Percentiles rank a stretch among this genome's conserved stretches.
phyloP scores from a whole-genome alignment of 2,329 filamentous ascomycete species.

The Beauveria bassiana region DNA sequence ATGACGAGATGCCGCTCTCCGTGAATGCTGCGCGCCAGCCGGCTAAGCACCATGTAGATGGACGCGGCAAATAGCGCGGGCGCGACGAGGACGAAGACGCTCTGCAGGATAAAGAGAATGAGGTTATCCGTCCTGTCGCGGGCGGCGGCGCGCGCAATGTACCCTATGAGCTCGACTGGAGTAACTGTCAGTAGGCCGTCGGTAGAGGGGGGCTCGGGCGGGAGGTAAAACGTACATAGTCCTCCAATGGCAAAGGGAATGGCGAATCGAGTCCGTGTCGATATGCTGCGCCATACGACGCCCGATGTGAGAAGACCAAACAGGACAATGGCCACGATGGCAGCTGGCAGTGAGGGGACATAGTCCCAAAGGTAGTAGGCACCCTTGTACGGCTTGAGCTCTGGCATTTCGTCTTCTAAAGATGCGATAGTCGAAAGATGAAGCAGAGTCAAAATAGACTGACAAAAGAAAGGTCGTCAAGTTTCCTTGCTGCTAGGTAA shows the following conservation, averaged over 20 bases:
- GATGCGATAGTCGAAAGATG: no score
- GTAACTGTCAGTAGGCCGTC: neutral
- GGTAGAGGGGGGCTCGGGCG: neutral
- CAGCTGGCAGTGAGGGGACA: slow-evolving; percentile 36
- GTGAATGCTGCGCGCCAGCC: slow-evolving; percentile 32
- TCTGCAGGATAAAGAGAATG: slow-evolving; percentile 34
- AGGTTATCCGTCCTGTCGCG: slow-evolving; percentile 23
- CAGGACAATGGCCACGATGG: slow-evolving; percentile 36
- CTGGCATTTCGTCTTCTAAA: slow-evolving; percentile 18
- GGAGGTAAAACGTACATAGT: slow-evolving; percentile 30
- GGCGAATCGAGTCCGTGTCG: slow-evolving; percentile 42
- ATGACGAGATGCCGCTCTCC: slow-evolving; percentile 28
- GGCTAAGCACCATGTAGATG: slow-evolving; percentile 43
- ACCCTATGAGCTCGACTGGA: slow-evolving; percentile 38
- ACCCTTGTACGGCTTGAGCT: slow-evolving; percentile 21
- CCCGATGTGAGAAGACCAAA: slow-evolving; percentile 36
- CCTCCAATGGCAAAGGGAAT: slow-evolving; percentile 40
- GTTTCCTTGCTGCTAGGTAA: no score
- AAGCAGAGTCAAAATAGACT: no score
- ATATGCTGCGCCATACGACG: slow-evolving; percentile 34
- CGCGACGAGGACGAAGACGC: slow-evolving; percentile 36
- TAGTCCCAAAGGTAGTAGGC: slow-evolving; percentile 28
- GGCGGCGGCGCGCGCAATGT: slow-evolving; percentile 25
- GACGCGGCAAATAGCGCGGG: slow-evolving; percentile 41
- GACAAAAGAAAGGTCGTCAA: no score